phyloP scores from a whole-genome alignment of 306 rosid species.

The Herpetospermum pedunculosum region DNA sequence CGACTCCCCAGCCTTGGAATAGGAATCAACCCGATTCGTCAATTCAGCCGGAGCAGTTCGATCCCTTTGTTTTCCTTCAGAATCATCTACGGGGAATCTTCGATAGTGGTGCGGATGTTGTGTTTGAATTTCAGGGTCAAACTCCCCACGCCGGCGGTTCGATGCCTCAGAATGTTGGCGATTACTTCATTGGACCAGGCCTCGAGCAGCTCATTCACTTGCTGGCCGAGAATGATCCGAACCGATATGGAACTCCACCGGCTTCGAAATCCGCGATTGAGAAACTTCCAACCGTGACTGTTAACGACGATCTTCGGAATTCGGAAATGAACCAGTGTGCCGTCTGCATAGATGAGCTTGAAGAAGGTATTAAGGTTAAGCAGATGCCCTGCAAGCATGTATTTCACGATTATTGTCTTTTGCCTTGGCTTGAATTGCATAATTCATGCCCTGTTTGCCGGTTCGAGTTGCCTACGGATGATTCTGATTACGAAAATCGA shows the following conservation, averaged over 20 bases:
- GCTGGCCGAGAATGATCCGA: slow-evolving; percentile 90
- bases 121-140: slow-evolving; percentile 1
- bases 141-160: background rate
- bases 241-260: slow-evolving; percentile 80
- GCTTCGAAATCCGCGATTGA: slow-evolving; percentile 56
- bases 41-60: background rate
- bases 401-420: slow-evolving; percentile 59
- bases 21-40: background rate
- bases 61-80: slow-evolving; percentile 10
- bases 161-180: slow-evolving; percentile 41
- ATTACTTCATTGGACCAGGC: slow-evolving; percentile 85
- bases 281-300: slow-evolving; percentile 34
- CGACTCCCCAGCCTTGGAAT: background rate
- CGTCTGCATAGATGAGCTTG: slow-evolving; percentile 66
- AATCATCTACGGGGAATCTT: slow-evolving; percentile 7
- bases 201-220: slow-evolving; percentile 90
- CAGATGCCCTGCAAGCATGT: slow-evolving; percentile 87
- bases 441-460: slow-evolving; percentile 93
- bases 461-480: slow-evolving; percentile 75
- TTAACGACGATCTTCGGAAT: slow-evolving; percentile 36
- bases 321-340: slow-evolving; percentile 82
- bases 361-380: slow-evolving; percentile 45
- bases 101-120: slow-evolving; percentile 10
- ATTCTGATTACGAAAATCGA: slow-evolving; percentile 64
- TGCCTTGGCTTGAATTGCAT: slow-evolving; percentile 82